A percentile compares a stretch with the other conserved stretches of the same genome.
Evolutionary conservation across 1,284 basidiomycete species (phyloP).

Genomic region (Mycena citricolor): DNA sequence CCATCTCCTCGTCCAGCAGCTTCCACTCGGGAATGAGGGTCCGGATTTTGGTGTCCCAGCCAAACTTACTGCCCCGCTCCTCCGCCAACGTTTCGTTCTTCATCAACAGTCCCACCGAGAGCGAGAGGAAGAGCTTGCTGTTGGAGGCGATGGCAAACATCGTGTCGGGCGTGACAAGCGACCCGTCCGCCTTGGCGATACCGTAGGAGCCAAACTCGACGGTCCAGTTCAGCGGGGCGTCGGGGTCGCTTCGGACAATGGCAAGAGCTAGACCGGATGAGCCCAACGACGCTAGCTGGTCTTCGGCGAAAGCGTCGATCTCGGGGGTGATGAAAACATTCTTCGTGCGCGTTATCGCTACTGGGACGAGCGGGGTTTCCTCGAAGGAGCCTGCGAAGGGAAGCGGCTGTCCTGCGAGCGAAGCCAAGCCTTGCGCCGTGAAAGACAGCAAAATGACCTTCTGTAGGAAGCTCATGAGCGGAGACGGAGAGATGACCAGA

Average conservation of each 20-base stretch:
- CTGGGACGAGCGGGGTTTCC: no score
- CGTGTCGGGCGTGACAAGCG: slow-evolving; percentile 38
- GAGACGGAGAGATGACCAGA: no score
- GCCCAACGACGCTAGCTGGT: slow-evolving; percentile 27
- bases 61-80: slow-evolving; percentile 28
- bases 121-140: slow-evolving; percentile 41
- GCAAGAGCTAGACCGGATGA: slow-evolving; percentile 38
- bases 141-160: slow-evolving; percentile 44
- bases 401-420: no score
- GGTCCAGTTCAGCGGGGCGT: slow-evolving; percentile 31
- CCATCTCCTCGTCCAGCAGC: slow-evolving; percentile 34
- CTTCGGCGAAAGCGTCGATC: slow-evolving; percentile 29
- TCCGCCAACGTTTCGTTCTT: slow-evolving; percentile 35
- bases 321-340: slow-evolving; percentile 12
- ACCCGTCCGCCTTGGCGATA: slow-evolving; percentile 31
- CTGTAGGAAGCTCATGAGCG: no score
- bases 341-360: no score
- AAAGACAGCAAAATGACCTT: no score
- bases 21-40: slow-evolving; percentile 37
- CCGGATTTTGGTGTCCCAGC: slow-evolving; percentile 36
- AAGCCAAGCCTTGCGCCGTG: no score
- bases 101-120: slow-evolving; percentile 38
- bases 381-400: no score
- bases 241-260: slow-evolving; percentile 34
- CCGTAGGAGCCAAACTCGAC: slow-evolving; percentile 38